A percentile compares a stretch with the other conserved stretches of the same genome.
Evolutionary conservation across 2,329 filamentous ascomycete genomes (phyloP).

Genomic region (Trichoderma sp.): DNA sequence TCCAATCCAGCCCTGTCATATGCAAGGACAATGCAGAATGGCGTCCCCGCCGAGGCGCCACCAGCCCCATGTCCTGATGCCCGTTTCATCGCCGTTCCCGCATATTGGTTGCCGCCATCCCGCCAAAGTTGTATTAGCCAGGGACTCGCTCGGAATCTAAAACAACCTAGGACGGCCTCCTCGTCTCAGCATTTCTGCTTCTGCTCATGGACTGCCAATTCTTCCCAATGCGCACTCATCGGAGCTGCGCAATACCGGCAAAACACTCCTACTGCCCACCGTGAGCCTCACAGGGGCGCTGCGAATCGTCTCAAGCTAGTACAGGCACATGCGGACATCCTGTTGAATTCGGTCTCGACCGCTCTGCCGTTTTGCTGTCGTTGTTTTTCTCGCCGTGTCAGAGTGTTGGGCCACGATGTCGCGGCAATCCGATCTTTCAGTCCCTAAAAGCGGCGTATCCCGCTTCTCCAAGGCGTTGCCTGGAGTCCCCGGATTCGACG

Average conservation of each 20-base stretch:
- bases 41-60: neutral
- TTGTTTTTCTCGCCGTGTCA: neutral
- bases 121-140: slow-evolving; percentile 20
- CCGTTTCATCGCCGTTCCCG: slow-evolving; percentile 13
- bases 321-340: neutral
- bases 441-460: slow-evolving; percentile 45
- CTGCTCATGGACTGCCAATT: neutral
- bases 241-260: neutral
- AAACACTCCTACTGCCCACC: neutral
- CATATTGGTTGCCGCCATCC: slow-evolving; percentile 1
- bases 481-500: slow-evolving; percentile 43
- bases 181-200: slow-evolving; percentile 20
- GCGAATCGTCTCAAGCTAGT: neutral
- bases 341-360: slow-evolving; percentile 1
- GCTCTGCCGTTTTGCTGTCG: neutral
- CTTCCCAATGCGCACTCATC: neutral
- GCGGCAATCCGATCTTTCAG: neutral
- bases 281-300: neutral
- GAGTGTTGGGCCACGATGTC: slow-evolving; percentile 3
- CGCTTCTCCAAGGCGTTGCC: slow-evolving; percentile 62
- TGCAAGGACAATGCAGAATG: neutral
- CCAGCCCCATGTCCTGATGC: slow-evolving; percentile 3
- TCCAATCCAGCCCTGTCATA: neutral
- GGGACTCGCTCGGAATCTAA: slow-evolving; percentile 20
- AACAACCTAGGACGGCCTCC: slow-evolving; percentile 15